A percentile compares a stretch with the other conserved stretches of the same genome.
Evolutionary conservation across 495 filamentous ascomycete species (phyloP).

Genomic region (Xylaria curta): DNA sequence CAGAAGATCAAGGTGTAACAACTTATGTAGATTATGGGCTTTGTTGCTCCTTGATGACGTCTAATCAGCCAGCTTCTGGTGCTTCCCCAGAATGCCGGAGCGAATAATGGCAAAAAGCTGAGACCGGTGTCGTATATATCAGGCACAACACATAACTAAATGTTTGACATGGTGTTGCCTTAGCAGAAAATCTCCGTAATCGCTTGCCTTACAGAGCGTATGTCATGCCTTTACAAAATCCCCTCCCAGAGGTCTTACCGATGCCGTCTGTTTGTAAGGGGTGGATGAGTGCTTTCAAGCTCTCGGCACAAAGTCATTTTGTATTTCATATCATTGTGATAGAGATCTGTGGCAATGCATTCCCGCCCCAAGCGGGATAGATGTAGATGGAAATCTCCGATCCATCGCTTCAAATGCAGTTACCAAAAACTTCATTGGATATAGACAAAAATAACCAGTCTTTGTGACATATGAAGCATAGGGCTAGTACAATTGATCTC

Average conservation of each 20-base stretch:
- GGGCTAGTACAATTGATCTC: background rate
- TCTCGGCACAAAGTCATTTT: background rate
- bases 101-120: conserved; percentile 53
- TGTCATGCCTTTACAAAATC: background rate
- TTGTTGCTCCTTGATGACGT: conserved; percentile 52
- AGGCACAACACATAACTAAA: conserved; percentile 34
- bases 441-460: conserved; percentile 1
- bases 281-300: background rate
- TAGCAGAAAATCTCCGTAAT: conserved; percentile 49
- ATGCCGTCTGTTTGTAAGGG: background rate
- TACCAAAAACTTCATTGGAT: background rate
- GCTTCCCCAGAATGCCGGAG: conserved; percentile 60
- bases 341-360: conserved; percentile 12
- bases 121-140: conserved; percentile 56
- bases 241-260: background rate
- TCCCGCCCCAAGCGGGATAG: conserved; percentile 6
- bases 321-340: background rate
- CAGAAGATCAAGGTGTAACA: background rate
- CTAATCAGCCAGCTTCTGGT: conserved; percentile 55
- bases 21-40: conserved; percentile 38
- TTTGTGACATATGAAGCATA: conserved; percentile 1
- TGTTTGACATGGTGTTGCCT: conserved; percentile 59
- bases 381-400: conserved; percentile 9
- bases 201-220: conserved; percentile 29
- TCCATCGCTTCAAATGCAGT: background rate